Evolutionary conservation across 345 rosid genomes (phyloP), one percentile per base, ranked within the genome.

Genomic region (Brassica nigra): DNA sequence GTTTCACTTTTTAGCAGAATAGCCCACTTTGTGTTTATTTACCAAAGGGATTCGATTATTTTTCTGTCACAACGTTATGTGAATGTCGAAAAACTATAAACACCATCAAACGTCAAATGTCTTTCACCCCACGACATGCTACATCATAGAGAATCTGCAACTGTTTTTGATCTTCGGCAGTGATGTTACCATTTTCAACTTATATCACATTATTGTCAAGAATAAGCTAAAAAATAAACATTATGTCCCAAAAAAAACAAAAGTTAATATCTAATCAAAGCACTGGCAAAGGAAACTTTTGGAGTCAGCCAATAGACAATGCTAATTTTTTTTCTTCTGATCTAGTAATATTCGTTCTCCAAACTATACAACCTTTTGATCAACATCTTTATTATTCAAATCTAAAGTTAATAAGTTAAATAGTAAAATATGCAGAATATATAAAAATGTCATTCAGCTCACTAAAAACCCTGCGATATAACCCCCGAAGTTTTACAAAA

Each of bases 21-120:
- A 65, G 65, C 27, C 78, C 65, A 36, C 57, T 76, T 28, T 23
- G 16, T 37, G 2, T 57, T 67, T 28, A 42, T 68, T 27, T 37
- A 18, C 49, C 33, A 68, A 68, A 42, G 2, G 42, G 33, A 42
- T 68, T 68, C 20, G 33, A 58, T 58, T 28, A 67, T 57, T 27
- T 15, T 37, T 2, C 5, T 37, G 6, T 55, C 31, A 37, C 66
- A 27, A 28, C 27, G 8, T 14, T 11, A 3, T 37, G 47, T 68
- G 44, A 76, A 39, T 39, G 14, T 39, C 47, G 0, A 57, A 28
- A 37, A 62, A 62, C 3, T 18, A 31, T 23, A 12, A 74, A 31
- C 62, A 12, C 1, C 10, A 27, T 57, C 52, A 18, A 49, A 18
- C 18, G 18, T 18, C 18, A 18, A 18, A 18, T 18, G 18, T 31